Conservation (phyloP, 2,329 filamentous ascomycete species). For the Cladophialophora yegresii region DNA sequence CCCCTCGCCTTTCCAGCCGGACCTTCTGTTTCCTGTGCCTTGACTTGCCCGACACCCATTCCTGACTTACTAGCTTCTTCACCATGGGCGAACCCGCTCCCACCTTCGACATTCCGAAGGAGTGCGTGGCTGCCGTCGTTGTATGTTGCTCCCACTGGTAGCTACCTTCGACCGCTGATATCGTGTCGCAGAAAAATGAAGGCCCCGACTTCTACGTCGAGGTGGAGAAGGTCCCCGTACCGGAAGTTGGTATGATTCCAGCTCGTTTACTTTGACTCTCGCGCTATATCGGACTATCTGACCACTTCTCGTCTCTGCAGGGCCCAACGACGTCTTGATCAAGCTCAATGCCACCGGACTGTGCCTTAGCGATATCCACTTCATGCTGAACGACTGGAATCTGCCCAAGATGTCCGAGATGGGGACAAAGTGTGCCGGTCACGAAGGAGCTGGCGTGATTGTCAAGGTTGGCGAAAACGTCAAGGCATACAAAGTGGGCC, state of each 20-base stretch:
- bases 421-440: slow-evolving; percentile 52
- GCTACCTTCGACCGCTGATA: slow-evolving; percentile 1
- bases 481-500: slow-evolving; percentile 56
- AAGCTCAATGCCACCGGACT: slow-evolving; percentile 61
- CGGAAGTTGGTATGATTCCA: slow-evolving; percentile 32
- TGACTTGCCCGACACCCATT: background rate
- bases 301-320: slow-evolving; percentile 37
- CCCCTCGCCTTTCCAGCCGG: background rate
- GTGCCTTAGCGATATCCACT: slow-evolving; percentile 60
- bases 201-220: slow-evolving; percentile 36
- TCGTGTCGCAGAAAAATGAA: slow-evolving; percentile 31
- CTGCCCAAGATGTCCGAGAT: slow-evolving; percentile 51
- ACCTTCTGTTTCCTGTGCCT: background rate
- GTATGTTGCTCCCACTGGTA: slow-evolving; percentile 16
- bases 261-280: background rate
- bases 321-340: slow-evolving; percentile 58
- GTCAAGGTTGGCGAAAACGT: slow-evolving; percentile 59
- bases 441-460: slow-evolving; percentile 61
- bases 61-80: slow-evolving; percentile 3
- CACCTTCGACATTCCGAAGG: slow-evolving; percentile 37
- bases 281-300: background rate
- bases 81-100: slow-evolving; percentile 29
- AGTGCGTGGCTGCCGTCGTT: slow-evolving; percentile 34
- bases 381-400: slow-evolving; percentile 58
- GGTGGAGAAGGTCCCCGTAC: slow-evolving; percentile 36